Evolutionary conservation across 2,329 filamentous ascomycete species (phyloP).

Genomic region (Calcarisporium arbuscula): DNA sequence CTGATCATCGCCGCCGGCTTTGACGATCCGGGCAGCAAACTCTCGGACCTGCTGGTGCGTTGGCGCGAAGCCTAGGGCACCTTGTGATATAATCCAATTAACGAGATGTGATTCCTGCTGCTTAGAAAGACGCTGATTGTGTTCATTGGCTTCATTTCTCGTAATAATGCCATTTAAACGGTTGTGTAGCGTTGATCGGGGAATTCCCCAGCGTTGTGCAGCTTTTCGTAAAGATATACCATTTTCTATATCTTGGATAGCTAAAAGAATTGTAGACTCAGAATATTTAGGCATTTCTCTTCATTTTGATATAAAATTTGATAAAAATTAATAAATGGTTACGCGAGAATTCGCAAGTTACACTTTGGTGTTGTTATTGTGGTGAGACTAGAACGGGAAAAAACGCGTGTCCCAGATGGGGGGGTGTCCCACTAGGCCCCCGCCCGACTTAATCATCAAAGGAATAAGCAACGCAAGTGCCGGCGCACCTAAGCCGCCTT

Average conservation of each 20-base stretch:
- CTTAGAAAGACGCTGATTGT: slow-evolving; percentile 3
- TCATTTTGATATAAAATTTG: neutral
- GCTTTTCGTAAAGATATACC: slow-evolving; percentile 3
- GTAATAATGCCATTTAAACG: neutral
- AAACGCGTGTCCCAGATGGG: too few relatives aligned
- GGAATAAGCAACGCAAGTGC: too few relatives aligned
- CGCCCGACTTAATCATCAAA: too few relatives aligned
- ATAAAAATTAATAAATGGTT: too few relatives aligned
- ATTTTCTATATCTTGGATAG: neutral
- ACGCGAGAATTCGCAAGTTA: too few relatives aligned
- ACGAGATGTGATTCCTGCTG: slow-evolving; percentile 2
- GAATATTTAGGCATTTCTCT: slow-evolving; percentile 1
- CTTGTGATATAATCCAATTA: slow-evolving; percentile 2
- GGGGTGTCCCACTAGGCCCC: too few relatives aligned
- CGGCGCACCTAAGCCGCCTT: too few relatives aligned
- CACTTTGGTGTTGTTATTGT: too few relatives aligned
- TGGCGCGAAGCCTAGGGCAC: neutral
- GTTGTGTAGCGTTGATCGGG: slow-evolving; percentile 1
- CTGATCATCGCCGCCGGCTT: neutral
- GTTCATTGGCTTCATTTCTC: slow-evolving; percentile 1
- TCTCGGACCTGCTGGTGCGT: slow-evolving; percentile 3
- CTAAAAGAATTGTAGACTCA: neutral
- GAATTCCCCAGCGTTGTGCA: slow-evolving; percentile 3
- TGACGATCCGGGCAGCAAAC: slow-evolving; percentile 3
- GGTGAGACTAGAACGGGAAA: too few relatives aligned